These are phyloP conservation scores for Didymella exigua DNA, from an alignment of 2,329 filamentous ascomycete genomes.

Conservation along the genomic window DNA sequence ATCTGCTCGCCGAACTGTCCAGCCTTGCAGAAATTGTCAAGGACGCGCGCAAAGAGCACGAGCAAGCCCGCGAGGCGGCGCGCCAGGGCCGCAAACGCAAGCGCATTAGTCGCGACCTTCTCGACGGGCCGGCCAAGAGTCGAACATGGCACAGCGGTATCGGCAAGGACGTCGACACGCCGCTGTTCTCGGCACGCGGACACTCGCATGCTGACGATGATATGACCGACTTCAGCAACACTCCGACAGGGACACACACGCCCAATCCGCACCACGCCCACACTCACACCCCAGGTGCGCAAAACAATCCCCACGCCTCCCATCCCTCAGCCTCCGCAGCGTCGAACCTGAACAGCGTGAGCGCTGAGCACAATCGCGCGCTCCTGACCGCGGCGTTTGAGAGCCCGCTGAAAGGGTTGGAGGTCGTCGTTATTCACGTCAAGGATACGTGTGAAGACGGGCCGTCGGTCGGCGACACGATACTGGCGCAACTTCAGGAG, in stretches of 20 bases:
- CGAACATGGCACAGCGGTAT: conserved; percentile 21
- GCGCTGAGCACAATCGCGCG: conserved; percentile 36
- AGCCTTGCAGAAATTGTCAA: conserved; percentile 73
- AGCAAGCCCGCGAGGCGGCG: conserved; percentile 38
- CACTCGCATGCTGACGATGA: conserved; percentile 32
- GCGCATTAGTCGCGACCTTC: conserved; percentile 53
- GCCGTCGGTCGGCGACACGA: conserved; percentile 66
- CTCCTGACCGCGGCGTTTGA: conserved; percentile 35
- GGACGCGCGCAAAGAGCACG: conserved; percentile 50
- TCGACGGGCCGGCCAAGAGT: conserved; percentile 18
- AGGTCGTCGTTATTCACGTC: conserved; percentile 88
- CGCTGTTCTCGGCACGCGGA: conserved; percentile 8
- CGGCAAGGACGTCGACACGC: conserved; percentile 21
- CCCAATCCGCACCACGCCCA: conserved; percentile 11
- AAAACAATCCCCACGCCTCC: conserved; percentile 7
- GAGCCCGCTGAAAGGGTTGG: conserved; percentile 70
- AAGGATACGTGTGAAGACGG: conserved; percentile 84
- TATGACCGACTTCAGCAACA: conserved; percentile 31
- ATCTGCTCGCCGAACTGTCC: conserved; percentile 78
- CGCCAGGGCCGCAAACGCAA: conserved; percentile 67
- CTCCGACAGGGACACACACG: conserved; percentile 29
- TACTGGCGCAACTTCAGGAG: conserved; percentile 70
- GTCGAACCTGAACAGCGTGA: conserved; percentile 30
- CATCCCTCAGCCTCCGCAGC: conserved; percentile 34
- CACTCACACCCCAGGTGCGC: not conserved